Conservation (phyloP, 2,329 filamentous ascomycete species). For the Aureobasidium sp. region DNA sequence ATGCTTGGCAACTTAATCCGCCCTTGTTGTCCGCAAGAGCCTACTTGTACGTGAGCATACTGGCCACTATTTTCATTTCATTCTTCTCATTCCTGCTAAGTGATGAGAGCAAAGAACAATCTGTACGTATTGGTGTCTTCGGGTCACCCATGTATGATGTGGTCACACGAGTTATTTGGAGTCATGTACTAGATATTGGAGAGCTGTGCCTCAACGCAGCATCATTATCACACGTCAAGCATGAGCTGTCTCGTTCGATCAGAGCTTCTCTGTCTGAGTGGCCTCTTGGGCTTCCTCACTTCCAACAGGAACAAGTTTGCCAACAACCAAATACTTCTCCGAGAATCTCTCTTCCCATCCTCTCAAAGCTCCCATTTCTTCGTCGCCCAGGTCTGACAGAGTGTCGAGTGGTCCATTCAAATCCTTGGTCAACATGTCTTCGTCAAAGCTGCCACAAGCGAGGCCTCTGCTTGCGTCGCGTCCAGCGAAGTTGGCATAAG, state of each 20-base stretch:
- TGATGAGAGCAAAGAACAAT: neutral
- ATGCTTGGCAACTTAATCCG: too few species aligned
- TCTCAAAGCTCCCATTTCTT: conserved; percentile 72
- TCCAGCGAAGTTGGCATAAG: conserved; percentile 94
- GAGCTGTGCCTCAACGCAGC: neutral
- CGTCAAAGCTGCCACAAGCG: conserved; percentile 86
- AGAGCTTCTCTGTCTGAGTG: neutral
- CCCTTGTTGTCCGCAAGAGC: neutral
- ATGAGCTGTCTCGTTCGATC: neutral
- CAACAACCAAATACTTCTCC: conserved; percentile 94
- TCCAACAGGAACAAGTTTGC: conserved; percentile 64
- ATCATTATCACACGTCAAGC: neutral
- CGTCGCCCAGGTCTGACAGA: conserved; percentile 59
- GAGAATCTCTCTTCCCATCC: conserved; percentile 92
- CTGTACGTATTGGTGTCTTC: neutral
- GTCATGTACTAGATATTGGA: neutral
- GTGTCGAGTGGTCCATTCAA: conserved; percentile 74
- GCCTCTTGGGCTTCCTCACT: conserved; percentile 19
- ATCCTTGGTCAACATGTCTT: conserved; percentile 90
- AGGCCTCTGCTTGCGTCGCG: conserved; percentile 82
- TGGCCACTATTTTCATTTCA: neutral
- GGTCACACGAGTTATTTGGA: neutral
- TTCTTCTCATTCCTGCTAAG: neutral
- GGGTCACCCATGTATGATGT: neutral
- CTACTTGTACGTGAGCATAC: neutral